These are phyloP conservation scores for Astraeus odoratus DNA, from an alignment of 768 basidiomycete genomes.

Conservation along the genomic window DNA sequence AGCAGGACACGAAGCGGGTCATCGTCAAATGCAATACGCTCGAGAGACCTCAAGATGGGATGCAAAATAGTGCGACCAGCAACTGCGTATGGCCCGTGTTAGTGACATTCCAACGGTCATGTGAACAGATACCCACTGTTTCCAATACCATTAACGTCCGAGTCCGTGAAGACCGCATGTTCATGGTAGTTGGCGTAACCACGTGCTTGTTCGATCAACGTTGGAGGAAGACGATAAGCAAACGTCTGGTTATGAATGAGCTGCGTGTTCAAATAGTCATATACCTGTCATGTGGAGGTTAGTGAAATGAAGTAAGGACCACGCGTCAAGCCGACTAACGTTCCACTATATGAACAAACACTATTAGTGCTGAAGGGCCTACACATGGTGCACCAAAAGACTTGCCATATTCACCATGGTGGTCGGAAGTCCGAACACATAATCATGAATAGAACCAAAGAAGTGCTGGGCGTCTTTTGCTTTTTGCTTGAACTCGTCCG, in stretches of 20 bases:
- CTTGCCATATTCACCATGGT: constrained; percentile 60
- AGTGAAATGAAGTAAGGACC: constrained; percentile 5
- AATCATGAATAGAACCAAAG: constrained; percentile 58
- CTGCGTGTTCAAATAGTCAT: constrained; percentile 74
- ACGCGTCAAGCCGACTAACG: constrained; percentile 34
- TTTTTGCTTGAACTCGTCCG: constrained; percentile 56
- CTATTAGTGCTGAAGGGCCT: constrained; percentile 8
- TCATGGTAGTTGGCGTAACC: constrained; percentile 74
- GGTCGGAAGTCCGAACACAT: constrained; percentile 58
- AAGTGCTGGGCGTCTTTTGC: constrained; percentile 53
- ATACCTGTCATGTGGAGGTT: constrained; percentile 40
- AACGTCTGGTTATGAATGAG: constrained; percentile 78
- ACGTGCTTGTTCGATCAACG: constrained; percentile 65
- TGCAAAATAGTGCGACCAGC: constrained; percentile 73
- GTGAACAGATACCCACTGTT: constrained; percentile 50
- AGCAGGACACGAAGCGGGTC: constrained; percentile 75
- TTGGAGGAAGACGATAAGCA: constrained; percentile 67
- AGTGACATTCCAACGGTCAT: background rate
- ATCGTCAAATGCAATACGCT: constrained; percentile 70
- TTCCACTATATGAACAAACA: constrained; percentile 62
- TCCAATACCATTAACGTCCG: constrained; percentile 56
- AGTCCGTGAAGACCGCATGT: constrained; percentile 62
- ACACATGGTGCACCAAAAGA: constrained; percentile 8
- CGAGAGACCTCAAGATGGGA: constrained; percentile 63
- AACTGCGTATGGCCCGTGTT: constrained; percentile 37